Conservation (phyloP, 805 yeast genomes). For the Isabelozyma gotoi region DNA sequence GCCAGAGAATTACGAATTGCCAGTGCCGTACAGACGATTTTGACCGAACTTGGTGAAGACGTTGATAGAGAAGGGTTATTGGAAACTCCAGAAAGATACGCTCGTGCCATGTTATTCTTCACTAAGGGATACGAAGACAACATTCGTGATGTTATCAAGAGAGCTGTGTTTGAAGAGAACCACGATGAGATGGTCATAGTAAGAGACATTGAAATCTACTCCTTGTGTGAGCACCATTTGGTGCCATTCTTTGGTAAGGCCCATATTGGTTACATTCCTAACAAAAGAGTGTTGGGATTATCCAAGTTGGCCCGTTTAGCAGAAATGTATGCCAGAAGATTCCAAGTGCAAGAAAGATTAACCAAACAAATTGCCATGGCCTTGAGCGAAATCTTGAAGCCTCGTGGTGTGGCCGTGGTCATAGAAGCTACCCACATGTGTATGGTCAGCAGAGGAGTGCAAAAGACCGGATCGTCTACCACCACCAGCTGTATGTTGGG, state of each 20-base stretch:
- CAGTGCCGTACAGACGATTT: constrained; percentile 73
- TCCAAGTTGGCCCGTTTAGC: constrained; percentile 93
- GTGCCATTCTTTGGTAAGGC: constrained; percentile 98
- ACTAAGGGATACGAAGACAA: constrained; percentile 97
- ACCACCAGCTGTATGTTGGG: constrained; percentile 97
- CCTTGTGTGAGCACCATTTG: constrained; percentile 95
- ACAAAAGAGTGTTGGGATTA: constrained; percentile 86
- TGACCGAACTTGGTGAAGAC: constrained; percentile 90
- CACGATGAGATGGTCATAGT: constrained; percentile 99
- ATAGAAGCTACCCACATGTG: constrained; percentile 99
- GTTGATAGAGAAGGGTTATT: constrained; percentile 81
- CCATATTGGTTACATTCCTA: constrained; percentile 97
- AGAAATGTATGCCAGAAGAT: constrained; percentile 92
- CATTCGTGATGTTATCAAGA: constrained; percentile 84
- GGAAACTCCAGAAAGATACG: constrained; percentile 95
- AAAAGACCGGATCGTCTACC: constrained; percentile 90
- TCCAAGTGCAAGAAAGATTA: constrained; percentile 96
- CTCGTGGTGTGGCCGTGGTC: constrained; percentile 97
- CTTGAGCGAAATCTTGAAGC: constrained; percentile 82
- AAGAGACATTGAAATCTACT: constrained; percentile 86
- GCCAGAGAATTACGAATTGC: constrained; percentile 78
- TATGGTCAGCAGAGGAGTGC: constrained; percentile 97
- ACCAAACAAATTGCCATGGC: constrained; percentile 99
- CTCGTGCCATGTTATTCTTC: constrained; percentile 92
- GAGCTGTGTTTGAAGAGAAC: constrained; percentile 96